Percentiles rank a stretch among this genome's conserved stretches.
Conservation (phyloP, 345 rosid genomes). For the Arabidopsis arenosa region DNA sequence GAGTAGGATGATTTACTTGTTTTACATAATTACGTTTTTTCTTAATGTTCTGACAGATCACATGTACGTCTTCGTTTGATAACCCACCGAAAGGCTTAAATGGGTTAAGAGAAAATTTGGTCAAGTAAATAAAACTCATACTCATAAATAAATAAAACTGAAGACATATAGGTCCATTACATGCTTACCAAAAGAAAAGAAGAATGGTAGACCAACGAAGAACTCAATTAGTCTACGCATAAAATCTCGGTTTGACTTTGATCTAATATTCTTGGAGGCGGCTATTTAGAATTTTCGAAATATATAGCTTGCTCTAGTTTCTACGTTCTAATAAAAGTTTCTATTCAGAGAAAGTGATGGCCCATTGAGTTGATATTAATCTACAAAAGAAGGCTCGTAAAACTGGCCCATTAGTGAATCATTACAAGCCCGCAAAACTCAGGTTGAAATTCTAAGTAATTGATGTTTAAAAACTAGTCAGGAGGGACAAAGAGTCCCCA, state of each 20-base stretch:
- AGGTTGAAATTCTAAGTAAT: background rate
- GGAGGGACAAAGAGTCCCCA: background rate
- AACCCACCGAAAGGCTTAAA: background rate
- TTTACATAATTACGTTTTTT: background rate
- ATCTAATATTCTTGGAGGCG: too few relatives aligned
- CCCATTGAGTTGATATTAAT: constrained; percentile 4
- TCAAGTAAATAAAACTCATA: too few relatives aligned
- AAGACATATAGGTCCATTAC: background rate
- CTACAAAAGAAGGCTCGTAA: background rate
- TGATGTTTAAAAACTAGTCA: background rate
- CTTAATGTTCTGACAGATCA: background rate
- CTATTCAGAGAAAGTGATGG: background rate
- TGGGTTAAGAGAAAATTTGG: too few relatives aligned
- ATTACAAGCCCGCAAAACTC: constrained; percentile 1
- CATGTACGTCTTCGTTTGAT: background rate
- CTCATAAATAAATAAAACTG: too few relatives aligned
- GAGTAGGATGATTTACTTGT: background rate
- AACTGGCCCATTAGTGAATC: background rate
- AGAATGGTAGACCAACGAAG: background rate
- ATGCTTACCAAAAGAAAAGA: too few relatives aligned
- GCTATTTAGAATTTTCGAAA: too few relatives aligned
- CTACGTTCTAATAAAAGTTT: background rate
- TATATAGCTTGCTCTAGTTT: too few relatives aligned
- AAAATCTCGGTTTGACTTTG: background rate
- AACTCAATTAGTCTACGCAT: too few relatives aligned